Base-by-base conservation (phyloP, 495 filamentous ascomycete species). In the Xylaria curta region DNA sequence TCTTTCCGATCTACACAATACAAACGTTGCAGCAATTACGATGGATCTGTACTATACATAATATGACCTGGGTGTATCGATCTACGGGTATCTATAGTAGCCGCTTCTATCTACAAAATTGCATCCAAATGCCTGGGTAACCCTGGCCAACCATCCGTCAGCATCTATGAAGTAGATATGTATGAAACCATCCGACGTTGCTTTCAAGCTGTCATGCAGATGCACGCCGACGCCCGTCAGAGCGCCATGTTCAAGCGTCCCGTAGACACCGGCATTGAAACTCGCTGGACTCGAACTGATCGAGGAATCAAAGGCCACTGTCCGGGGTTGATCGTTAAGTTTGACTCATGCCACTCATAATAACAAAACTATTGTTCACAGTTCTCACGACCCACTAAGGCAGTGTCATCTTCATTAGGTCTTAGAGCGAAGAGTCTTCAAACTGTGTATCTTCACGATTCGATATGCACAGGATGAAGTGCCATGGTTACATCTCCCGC, bases 161-260 rank as follows among this genome's bases (percentile, higher is more conserved):
- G 17, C 19, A 59, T 36, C 26, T 59, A 21, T 36, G 4, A 31
- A 10, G 28, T 19, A 21, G 8, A n/a, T 60, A 33, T 60, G 56
- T 59, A 36, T 60, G 56, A 60, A 60, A 60, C 31, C 5, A 58
- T 33, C 38, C 28, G n/a, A 60, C 31, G 19, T 38, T 60, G 56
- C 7, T 6, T 9, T 9, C 53, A 24, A 51, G 54, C 13, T 58
- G 54, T 33, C 54, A 33, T 58, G 28, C 54, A 58, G 51, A 56
- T 56, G 26, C 51, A 6, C 7, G 31, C 15, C 13, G 26, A 58
- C 1, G 40, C 62, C 42, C 46, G 36, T 66, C 38, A 49, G 46
- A 66, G 46, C 46, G 44, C 26, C 62, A 66, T 33, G n/a, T 46
- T 51, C 44, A 46, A 33, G 26, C 62, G 62, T 17, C 28, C 62